These are phyloP conservation scores for Sordaria brevicollis DNA, from an alignment of 495 filamentous ascomycete genomes.

Conservation along the genomic window DNA sequence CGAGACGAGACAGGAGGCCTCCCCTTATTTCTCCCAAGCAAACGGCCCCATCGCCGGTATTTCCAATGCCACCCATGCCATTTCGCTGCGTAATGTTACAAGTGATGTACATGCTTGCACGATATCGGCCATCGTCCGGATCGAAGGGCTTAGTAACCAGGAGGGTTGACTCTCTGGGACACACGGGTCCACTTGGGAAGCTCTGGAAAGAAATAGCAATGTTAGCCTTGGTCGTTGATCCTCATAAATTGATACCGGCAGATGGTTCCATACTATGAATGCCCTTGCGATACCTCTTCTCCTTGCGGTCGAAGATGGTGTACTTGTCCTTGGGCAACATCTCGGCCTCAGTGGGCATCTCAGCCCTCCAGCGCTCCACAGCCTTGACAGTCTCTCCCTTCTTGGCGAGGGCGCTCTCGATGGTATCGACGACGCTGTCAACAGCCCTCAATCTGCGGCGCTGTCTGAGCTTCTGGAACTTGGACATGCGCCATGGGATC, in stretches of 20 bases:
- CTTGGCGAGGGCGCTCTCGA: slow-evolving; percentile 65
- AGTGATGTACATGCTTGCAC: slow-evolving; percentile 7
- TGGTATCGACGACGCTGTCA: slow-evolving; percentile 66
- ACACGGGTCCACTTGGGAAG: slow-evolving; percentile 95
- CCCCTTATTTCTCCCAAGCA: background rate
- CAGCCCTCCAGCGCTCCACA: slow-evolving; percentile 77
- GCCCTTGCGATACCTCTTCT: slow-evolving; percentile 88
- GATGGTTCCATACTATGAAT: slow-evolving; percentile 75
- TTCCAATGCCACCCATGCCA: background rate
- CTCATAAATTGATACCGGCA: background rate
- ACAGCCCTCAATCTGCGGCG: slow-evolving; percentile 77
- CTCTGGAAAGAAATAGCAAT: slow-evolving; percentile 39
- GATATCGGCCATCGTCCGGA: background rate
- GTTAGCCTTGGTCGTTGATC: slow-evolving; percentile 11
- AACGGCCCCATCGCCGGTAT: background rate
- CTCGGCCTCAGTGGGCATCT: slow-evolving; percentile 94
- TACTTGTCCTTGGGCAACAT: slow-evolving; percentile 97
- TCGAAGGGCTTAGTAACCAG: slow-evolving; percentile 59
- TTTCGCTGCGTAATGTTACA: slow-evolving; percentile 14
- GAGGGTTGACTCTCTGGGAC: slow-evolving; percentile 84
- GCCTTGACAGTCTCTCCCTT: slow-evolving; percentile 58
- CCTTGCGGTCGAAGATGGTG: slow-evolving; percentile 93
- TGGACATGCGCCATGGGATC: slow-evolving; percentile 91
- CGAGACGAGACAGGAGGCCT: background rate
- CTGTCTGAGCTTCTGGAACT: slow-evolving; percentile 81